Base-by-base conservation (phyloP, 805 yeast genomes). In the Metschnikowia similis region DNA sequence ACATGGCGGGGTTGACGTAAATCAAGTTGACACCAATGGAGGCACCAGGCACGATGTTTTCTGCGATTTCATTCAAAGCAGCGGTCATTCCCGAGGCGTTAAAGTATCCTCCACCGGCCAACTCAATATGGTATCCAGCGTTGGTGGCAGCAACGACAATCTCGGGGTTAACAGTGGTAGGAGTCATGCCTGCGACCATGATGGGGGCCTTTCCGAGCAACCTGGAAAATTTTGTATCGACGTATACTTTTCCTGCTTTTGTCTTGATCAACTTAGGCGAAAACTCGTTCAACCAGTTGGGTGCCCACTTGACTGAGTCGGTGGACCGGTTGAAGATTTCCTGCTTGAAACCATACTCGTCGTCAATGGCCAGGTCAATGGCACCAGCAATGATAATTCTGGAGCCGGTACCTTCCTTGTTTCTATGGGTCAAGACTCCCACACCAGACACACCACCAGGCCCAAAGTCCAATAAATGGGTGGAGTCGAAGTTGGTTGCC, bases 171-270 rank as follows among this genome's bases (percentile, higher is more conserved):
- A 91, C 97, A 31, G 99, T 94, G 40, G 96, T 83, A 66, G 99
- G 99, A 37, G 99, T 94, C 99, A 94, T 94, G 76, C 99, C 99
- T 35, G 99, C 96, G 59, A 94, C 94, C 85, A 95, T 85, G 59
- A 94, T 75, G 53, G 99, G 99, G 55, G 99, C 91, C 71, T 90
- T 87, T 55, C 97, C 96, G 56, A 94, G 74, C 61, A 94, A 79
- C 67, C 91, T 80, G 47, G 96, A 88, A 73, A 92, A 90, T 73
- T 90, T 91, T 60, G 99, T 94, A 70, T 91, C 95, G 51, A 94
- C 97, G 64, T 74, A 89, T 44, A 85, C 75, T 67, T 88, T 84
- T 59, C 89, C 91, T 51, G 56, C 56, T 16, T 70, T 64, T 55
- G 89, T 88, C 71, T 87, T 87, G 56, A 81, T 83, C 64, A 94